Evolutionary conservation across 129 eudicot species (phyloP).

Genomic region (Flaveria bidentis): DNA sequence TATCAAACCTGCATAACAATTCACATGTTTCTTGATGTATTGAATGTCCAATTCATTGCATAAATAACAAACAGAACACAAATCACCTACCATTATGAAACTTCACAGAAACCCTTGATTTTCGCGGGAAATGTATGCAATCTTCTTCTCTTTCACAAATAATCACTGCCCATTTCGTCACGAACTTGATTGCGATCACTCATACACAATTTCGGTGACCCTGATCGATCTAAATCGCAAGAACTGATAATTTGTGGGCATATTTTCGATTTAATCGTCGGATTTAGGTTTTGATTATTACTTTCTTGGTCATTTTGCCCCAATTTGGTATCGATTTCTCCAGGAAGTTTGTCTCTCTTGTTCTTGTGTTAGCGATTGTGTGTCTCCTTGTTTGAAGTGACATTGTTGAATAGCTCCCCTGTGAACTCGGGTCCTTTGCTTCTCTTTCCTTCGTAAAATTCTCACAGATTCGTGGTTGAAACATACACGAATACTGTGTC

Average conservation of each 20-base stretch:
- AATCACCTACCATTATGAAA: constrained; percentile 32
- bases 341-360: background rate
- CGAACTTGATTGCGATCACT: constrained; percentile 8
- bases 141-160: constrained; percentile 22
- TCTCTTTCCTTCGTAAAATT: constrained; percentile 31
- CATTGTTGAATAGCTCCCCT: constrained; percentile 41
- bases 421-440: constrained; percentile 23
- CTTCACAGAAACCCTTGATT: constrained; percentile 18
- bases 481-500: constrained; percentile 16
- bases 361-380: constrained; percentile 14
- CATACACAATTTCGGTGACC: constrained; percentile 23
- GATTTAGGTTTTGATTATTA: background rate
- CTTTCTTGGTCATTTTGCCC: background rate
- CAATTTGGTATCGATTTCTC: constrained; percentile 10
- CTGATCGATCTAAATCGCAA: constrained; percentile 29
- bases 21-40: background rate
- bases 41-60: constrained; percentile 15
- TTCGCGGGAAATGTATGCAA: constrained; percentile 1
- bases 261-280: constrained; percentile 11
- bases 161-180: constrained; percentile 22
- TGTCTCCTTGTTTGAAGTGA: constrained; percentile 37
- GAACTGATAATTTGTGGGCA: constrained; percentile 11
- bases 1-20: constrained; percentile 28
- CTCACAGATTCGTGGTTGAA: constrained; percentile 41
- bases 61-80: background rate